These are phyloP conservation scores for Capronia americana DNA, from an alignment of 2,329 filamentous ascomycete genomes.

Conservation along the genomic window DNA sequence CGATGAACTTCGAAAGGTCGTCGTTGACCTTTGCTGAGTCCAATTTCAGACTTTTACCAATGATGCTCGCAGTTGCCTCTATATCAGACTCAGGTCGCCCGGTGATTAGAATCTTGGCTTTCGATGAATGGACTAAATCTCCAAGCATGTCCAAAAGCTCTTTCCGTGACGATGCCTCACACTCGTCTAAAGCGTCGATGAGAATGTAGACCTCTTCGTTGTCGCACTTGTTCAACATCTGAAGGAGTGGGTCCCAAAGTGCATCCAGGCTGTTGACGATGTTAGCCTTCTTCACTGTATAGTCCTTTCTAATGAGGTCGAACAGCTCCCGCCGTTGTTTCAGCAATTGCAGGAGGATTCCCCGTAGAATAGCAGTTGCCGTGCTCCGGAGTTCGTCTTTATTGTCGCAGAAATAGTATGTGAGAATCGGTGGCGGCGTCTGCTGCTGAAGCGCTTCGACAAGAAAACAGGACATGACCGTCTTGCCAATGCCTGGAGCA, in stretches of 20 bases:
- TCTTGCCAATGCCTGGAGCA: neutral
- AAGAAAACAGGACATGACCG: neutral
- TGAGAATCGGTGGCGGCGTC: neutral
- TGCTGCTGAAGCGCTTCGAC: neutral
- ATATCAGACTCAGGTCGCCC: neutral
- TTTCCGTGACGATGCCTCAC: neutral
- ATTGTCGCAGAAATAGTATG: constrained; percentile 3
- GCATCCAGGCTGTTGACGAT: neutral
- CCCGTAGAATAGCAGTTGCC: neutral
- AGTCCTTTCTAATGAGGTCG: neutral
- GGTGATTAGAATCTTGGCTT: neutral
- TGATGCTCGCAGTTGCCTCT: neutral
- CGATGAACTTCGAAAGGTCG: constrained; percentile 1
- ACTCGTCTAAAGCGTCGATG: neutral
- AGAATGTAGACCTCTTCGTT: neutral
- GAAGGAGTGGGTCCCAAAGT: neutral
- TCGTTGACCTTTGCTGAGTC: neutral
- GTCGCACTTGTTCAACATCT: neutral
- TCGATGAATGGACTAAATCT: neutral
- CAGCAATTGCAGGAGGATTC: neutral
- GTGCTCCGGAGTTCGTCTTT: neutral
- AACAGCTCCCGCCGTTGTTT: neutral
- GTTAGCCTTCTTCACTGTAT: neutral
- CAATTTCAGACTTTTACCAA: neutral
- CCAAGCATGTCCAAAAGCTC: neutral